These are phyloP conservation scores for Phytopythium montanum DNA, from an alignment of 352 stramenopile genomes.

Conservation along the genomic window DNA sequence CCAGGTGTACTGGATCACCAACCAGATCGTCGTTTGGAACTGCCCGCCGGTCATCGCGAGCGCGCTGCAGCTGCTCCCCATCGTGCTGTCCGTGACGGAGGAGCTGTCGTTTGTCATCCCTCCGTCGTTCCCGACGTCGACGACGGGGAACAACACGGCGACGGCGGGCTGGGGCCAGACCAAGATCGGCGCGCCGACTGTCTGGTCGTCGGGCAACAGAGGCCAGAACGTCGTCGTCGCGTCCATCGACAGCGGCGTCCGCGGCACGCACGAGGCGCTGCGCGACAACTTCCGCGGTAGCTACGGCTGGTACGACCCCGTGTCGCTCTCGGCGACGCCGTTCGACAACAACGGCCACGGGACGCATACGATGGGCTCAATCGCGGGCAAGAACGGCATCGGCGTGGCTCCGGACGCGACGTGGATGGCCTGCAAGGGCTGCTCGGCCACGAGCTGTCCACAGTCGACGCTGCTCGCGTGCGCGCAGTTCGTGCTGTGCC, in stretches of 20 bases:
- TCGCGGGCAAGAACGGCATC: constrained; percentile 30
- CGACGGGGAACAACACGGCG: constrained; percentile 18
- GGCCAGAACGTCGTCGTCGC: constrained; percentile 32
- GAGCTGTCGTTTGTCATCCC: constrained; percentile 19
- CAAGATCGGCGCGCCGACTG: constrained; percentile 31
- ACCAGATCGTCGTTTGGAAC: constrained; percentile 30
- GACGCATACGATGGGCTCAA: constrained; percentile 49
- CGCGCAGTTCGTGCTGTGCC: constrained; percentile 50
- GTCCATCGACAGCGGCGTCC: constrained; percentile 38
- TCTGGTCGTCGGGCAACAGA: constrained; percentile 25
- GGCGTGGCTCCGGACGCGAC: constrained; percentile 40
- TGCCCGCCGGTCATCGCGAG: constrained; percentile 15
- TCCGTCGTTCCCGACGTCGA: constrained; percentile 10
- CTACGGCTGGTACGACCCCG: constrained; percentile 48
- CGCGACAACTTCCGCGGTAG: constrained; percentile 24
- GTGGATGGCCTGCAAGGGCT: constrained; percentile 56
- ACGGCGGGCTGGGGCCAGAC: constrained; percentile 24
- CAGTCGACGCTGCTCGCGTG: constrained; percentile 19
- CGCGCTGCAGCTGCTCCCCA: constrained; percentile 13
- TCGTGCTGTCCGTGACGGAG: constrained; percentile 25
- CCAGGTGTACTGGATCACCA: constrained; percentile 32
- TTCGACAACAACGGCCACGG: constrained; percentile 45
- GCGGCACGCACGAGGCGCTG: constrained; percentile 28
- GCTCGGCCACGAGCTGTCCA: constrained; percentile 15
- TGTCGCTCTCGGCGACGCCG: constrained; percentile 20